Base-by-base conservation (phyloP, 169 alveolate species). In the Eimeria acervulina region DNA sequence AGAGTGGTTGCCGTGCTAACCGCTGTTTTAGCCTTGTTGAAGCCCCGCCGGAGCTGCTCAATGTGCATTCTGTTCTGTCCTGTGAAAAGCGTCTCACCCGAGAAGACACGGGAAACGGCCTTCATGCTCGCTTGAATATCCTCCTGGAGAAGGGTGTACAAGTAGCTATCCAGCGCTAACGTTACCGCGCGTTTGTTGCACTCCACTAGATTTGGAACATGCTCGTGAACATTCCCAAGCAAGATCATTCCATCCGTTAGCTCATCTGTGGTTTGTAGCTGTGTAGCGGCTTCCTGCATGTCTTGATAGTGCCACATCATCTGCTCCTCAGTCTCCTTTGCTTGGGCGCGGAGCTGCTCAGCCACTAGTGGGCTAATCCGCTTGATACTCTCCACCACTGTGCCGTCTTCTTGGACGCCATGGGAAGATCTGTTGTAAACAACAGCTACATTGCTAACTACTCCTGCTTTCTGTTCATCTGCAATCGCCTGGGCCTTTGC, bases 161-260 rank as follows among this genome's bases (percentile, higher is more conserved):
- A n/a, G 61, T 42, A 42, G 88, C 66, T 78, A 38, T 78, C 66
- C 88, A 78, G 88, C 66, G 42, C 88, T 63, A 78, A 28, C 88
- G n/a, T 26, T n/a, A 78, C 36, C 61, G 88, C 55, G 21, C 88
- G 55, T 42, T 78, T 44, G 61, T 78, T 78, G 88, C 36, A 44
- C 63, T 78, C 61, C 63, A 78, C 88, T 12, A 78, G 28, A 44
- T 1, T 26, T 42, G 88, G 66, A 42, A 78, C 0, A 42, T 26
- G 33, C 6, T 42, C 88, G 10, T 42, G 66, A 38, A 78, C 23
- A 10, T 78, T 15, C 33, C 42, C 88, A 78, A 78, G 88, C 63
- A 78, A 12, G 8, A 26, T 12, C 42, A 28, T 40, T 2, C 66
- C 88, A 78, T 78, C 88, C 88, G 33, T 44, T 44, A 78, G 26